A percentile compares a stretch with the other conserved stretches of the same genome.
These are phyloP conservation scores for Bryoglossum gracile DNA, from an alignment of 495 filamentous ascomycete genomes.

Conservation along the genomic window DNA sequence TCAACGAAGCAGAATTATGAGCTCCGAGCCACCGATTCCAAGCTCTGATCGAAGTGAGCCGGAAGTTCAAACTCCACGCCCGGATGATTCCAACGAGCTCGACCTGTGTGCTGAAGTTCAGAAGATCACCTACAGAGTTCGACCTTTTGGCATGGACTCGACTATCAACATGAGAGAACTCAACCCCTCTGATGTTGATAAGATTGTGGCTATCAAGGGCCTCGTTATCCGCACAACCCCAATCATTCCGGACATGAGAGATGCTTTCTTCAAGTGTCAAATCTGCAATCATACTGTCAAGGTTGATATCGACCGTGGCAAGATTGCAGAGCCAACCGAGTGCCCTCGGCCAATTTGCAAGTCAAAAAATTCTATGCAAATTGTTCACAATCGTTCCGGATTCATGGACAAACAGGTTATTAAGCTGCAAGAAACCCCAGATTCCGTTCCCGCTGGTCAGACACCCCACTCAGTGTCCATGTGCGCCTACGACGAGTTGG, in stretches of 20 bases:
- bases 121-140: conserved; percentile 58
- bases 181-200: conserved; percentile 90
- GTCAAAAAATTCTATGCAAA: conserved; percentile 91
- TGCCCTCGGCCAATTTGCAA: conserved; percentile 83
- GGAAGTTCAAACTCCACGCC: conserved; percentile 26
- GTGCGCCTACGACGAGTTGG: conserved; percentile 93
- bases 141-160: conserved; percentile 82
- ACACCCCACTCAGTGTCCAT: conserved; percentile 97
- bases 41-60: conserved; percentile 62
- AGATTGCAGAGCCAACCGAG: conserved; percentile 87
- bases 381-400: conserved; percentile 89
- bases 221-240: conserved; percentile 93
- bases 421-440: conserved; percentile 96
- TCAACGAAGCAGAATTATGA: conserved; percentile 32
- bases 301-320: conserved; percentile 88
- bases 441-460: conserved; percentile 88
- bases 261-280: conserved; percentile 89
- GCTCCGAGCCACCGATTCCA: conserved; percentile 67
- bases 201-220: conserved; percentile 91
- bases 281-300: conserved; percentile 85
- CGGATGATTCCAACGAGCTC: conserved; percentile 33
- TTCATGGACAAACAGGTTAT: conserved; percentile 99
- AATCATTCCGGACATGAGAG: conserved; percentile 96
- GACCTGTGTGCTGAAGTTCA: conserved; percentile 48
- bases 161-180: conserved; percentile 90